Evolutionary conservation across 2,329 filamentous ascomycete genomes (phyloP), one percentile per base, ranked within the genome.

Genomic region (Lasiodiplodia theobromae): DNA sequence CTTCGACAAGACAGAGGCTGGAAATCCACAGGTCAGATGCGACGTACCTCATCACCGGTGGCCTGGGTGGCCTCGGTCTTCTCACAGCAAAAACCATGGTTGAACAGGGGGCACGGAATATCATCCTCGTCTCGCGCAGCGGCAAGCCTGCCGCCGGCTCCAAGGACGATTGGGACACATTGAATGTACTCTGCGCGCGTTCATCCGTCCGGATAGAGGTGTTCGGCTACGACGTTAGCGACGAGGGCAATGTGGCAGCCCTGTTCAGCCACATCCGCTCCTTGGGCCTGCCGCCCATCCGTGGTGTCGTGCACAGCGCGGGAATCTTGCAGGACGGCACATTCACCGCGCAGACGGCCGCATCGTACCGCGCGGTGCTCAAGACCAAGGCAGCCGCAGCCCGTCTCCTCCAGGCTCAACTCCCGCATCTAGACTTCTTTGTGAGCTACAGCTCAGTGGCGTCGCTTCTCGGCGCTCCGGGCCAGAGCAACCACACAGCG

Each of bases 401-500:
- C 14, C 37, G 37, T 6, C 37, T 40, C 12, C 37, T 40, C 2
- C 37, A 40, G 37, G 37, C 37, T 3, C 37, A 40, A 2, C 12
- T 40, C 37, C 37, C 37, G 12, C 37, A 12, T 6, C 56, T 78
- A 0, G 72, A 76, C 57, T 78, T 77, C 69, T 77, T 77, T 70
- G 23, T 75, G 6, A 62, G 78, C 21, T 74, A 77, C 52, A 75
- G 72, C 8, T 79, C 77, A 0, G n/a, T 73, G 2, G 68, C 69
- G 0, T 72, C 72, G 5, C 53, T 74, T 16, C 18, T 73, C 8
- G 77, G 77, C 2, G 73, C 76, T 7, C 51, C 34, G 12, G 80
- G 77, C 0, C 85, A 87, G 70, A 70, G 77, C 2, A 83, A 81
- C 70, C 87, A 87, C 69, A 72, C 75, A 0, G 81, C 82, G 0